Evolutionary conservation across 1,284 basidiomycete species (phyloP), one percentile per base, ranked within the genome.

Genomic region (Moniliophthora roreri): DNA sequence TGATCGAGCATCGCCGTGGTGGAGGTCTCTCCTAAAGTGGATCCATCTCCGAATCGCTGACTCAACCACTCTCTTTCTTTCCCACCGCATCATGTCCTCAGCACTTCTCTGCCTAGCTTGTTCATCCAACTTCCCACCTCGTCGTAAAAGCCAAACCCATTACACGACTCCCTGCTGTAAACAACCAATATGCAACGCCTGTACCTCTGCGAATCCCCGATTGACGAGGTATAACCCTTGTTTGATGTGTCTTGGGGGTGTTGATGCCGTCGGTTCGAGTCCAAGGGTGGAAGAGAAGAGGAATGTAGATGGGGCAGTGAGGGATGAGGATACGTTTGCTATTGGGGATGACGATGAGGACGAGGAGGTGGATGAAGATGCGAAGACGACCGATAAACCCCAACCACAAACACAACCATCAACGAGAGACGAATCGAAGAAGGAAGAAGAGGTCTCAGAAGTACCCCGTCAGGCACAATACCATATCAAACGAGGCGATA

Each of bases 211-310:
- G 4, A 87, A 87, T 60, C 82, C 84, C 2, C 76, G 85, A 15
- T 70, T 88, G 20, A 67, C 73, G 20, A 71, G 82, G 51, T 87
- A 87, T 58, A 71, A 86, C 60, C 85, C 85, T 4, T 88, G 85
- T 64, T 66, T 88, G 13, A 73, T 75, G 10, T 88, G 85, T 63
- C 71, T 86, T 1, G 79, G 74, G 15, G 85, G 84, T 9, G 76
- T 82, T 2, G 74, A 66, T 28, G 77, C 77, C 7, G 70, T 85
- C 24, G 65, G 60, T 51, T 61, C 59, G n/a, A 54, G 58, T 24
- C 52, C 23, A 8, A 28, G 16, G 4, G 24, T n/a, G 8, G 44
- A 10, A 18, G 18, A 18, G 18, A 45, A 23, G 18, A 32, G 47
- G n/a, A 85, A 85, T 60, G 34, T 84, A 6, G 77, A 84, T 58